Percentiles rank a stretch among this genome's conserved stretches.
Evolutionary conservation across 192 early-diverging fungal genomes (phyloP).

Genomic region (Coemansia sp.): DNA sequence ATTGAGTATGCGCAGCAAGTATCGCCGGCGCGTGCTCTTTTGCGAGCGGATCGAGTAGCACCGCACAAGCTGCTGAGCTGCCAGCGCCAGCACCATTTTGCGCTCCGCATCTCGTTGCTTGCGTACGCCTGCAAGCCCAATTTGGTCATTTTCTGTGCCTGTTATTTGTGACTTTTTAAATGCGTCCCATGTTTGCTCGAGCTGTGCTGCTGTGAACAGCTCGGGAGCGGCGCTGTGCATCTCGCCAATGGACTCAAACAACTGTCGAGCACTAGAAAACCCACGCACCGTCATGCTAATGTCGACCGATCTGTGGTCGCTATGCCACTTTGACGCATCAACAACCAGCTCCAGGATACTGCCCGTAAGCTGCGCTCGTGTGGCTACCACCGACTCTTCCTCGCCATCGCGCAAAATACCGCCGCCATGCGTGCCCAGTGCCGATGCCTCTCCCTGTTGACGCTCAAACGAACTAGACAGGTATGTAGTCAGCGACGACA

Average conservation of each 20-base stretch:
- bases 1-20: conserved; percentile 47
- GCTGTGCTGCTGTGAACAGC: conserved; percentile 24
- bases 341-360: conserved; percentile 41
- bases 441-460: conserved; percentile 31
- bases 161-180: not conserved
- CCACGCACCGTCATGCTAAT: conserved; percentile 16
- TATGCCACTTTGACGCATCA: conserved; percentile 40
- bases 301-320: conserved; percentile 13
- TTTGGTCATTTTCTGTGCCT: not conserved
- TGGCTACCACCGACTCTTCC: conserved; percentile 26
- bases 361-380: conserved; percentile 31
- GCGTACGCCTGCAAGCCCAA: not conserved
- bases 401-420: conserved; percentile 53
- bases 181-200: conserved; percentile 1
- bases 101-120: not conserved
- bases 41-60: conserved; percentile 37
- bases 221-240: conserved; percentile 39
- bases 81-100: conserved; percentile 4
- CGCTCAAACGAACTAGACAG: conserved; percentile 40
- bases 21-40: conserved; percentile 16
- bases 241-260: conserved; percentile 13
- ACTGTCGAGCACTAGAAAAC: conserved; percentile 10
- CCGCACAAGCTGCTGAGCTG: conserved; percentile 30
- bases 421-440: conserved; percentile 42
- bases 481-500: conserved; percentile 36